Conservation (phyloP, 306 rosid genomes). For the Cyamopsis tetragonoloba region DNA sequence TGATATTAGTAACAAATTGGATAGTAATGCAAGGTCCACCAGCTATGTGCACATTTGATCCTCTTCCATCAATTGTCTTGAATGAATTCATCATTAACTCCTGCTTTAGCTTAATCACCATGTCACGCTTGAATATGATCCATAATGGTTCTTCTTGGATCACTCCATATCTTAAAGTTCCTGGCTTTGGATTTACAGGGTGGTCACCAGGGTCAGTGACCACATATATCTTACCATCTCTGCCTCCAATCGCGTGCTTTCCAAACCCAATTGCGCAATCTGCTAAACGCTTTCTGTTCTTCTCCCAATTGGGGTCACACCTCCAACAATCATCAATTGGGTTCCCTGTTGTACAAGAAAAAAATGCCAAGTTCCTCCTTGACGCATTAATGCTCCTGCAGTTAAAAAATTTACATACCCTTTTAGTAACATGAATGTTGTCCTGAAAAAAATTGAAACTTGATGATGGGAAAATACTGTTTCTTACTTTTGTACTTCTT, state of each 20-base stretch:
- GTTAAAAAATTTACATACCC: neutral
- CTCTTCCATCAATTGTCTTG: conserved; percentile 90
- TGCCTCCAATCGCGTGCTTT: conserved; percentile 75
- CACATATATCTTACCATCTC: conserved; percentile 67
- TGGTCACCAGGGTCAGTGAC: conserved; percentile 66
- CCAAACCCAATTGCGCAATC: conserved; percentile 89
- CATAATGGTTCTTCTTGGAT: conserved; percentile 79
- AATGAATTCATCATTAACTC: conserved; percentile 83
- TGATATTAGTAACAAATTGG: conserved; percentile 69
- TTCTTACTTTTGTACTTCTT: conserved; percentile 64
- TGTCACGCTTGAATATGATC: conserved; percentile 72
- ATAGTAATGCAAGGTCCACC: conserved; percentile 96
- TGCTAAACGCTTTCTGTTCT: conserved; percentile 62
- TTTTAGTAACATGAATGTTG: neutral
- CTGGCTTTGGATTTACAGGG: conserved; percentile 74
- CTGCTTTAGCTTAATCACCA: conserved; percentile 65
- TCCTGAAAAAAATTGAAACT: neutral
- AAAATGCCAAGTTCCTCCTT: conserved; percentile 59
- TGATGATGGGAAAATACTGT: neutral
- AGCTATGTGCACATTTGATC: conserved; percentile 70
- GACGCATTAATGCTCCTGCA: conserved; percentile 72
- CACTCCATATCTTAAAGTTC: conserved; percentile 69
- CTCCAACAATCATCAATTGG: conserved; percentile 97
- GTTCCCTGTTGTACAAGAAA: conserved; percentile 73
- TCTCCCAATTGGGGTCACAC: conserved; percentile 77